Base-by-base conservation (phyloP, 2,329 filamentous ascomycete species). In the Colletotrichum camelliae region DNA sequence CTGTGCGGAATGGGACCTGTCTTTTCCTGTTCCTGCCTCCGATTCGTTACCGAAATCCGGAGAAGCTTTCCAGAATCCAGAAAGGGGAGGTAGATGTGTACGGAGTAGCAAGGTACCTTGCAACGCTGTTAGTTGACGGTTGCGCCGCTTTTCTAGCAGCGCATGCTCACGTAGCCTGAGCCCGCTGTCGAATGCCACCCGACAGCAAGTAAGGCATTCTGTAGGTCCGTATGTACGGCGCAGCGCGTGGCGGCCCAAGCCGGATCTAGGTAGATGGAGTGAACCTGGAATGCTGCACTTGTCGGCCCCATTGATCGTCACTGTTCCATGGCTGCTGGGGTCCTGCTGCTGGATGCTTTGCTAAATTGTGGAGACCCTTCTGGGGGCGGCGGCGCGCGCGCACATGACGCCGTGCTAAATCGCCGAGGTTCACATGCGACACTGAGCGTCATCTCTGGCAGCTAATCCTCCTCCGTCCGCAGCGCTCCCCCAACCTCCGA, bases 361-460 rank as follows among this genome's bases (percentile, higher is more conserved):
- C 58, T 33, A n/a, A 62, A 52, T 48, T 62, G 67, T 57, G 57
- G 66, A 13, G 71, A 33, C 24, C 31, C 27, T 37, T 61, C 58
- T 29, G 48, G 71, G 71, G 33, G 60, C 58, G 60, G 35, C 33
- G 43, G 55, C 61, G 52, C 52, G 33, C 39, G 73, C 43, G 70
- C 73, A 75, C 73, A 75, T 75, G 73, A 75, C 70, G 70, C 73
- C 70, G 39, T 57, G 33, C 39, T 58, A 73, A 75, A 76, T 76
- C 74, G 66, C 76, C 76, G 76, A 77, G 74, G 76, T 77, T 77
- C 76, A 77, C 76, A 77, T 77, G 76, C 74, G 70, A 77, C 74
- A 70, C 71, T 66, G 66, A 75, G 74, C 74, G 74, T 76, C 74
- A 75, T 70, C 57, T 66, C 52, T n/a, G 18, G 43, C 48, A 64